Percentiles rank a stretch among this genome's conserved stretches.
These are phyloP conservation scores for Dioscorea dumetorum DNA, from an alignment of 106 monocot genomes.

Conservation along the genomic window DNA sequence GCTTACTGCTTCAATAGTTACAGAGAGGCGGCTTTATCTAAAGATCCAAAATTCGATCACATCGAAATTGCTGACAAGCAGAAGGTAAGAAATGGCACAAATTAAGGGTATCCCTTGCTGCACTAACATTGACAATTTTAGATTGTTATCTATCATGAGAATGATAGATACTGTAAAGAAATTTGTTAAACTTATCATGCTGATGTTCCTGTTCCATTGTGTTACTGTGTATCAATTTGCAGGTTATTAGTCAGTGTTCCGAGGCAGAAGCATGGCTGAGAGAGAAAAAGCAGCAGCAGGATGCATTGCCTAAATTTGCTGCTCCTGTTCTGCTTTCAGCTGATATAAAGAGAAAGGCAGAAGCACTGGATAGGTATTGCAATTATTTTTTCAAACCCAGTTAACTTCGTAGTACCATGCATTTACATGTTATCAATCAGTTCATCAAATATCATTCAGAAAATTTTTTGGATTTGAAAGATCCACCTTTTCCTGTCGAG, in stretches of 20 bases:
- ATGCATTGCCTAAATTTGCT: conserved; percentile 63
- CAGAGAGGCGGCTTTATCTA: conserved; percentile 75
- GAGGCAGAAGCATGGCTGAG: conserved; percentile 75
- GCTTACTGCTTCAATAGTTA: conserved; percentile 71
- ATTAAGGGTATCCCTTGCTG: too few relatives aligned
- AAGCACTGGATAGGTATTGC: conserved; percentile 70
- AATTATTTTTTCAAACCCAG: too few relatives aligned
- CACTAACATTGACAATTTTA: too few relatives aligned
- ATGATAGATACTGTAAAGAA: background rate
- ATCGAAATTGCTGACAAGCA: conserved; percentile 87
- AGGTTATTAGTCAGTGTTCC: conserved; percentile 72
- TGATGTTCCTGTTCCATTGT: background rate
- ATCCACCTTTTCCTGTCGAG: background rate
- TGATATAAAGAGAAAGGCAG: conserved; percentile 69
- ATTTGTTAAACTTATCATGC: background rate
- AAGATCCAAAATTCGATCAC: conserved; percentile 82
- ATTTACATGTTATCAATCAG: too few relatives aligned
- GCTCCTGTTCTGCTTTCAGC: conserved; percentile 45
- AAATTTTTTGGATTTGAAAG: background rate
- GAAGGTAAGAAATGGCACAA: conserved; percentile 42
- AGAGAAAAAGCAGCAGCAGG: conserved; percentile 80
- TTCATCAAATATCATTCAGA: background rate
- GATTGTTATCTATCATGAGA: background rate
- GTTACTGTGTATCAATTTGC: too few relatives aligned
- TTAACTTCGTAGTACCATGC: too few relatives aligned